Evolutionary conservation across 352 stramenopile species (phyloP).

Genomic region (Globisporangium barbulae): DNA sequence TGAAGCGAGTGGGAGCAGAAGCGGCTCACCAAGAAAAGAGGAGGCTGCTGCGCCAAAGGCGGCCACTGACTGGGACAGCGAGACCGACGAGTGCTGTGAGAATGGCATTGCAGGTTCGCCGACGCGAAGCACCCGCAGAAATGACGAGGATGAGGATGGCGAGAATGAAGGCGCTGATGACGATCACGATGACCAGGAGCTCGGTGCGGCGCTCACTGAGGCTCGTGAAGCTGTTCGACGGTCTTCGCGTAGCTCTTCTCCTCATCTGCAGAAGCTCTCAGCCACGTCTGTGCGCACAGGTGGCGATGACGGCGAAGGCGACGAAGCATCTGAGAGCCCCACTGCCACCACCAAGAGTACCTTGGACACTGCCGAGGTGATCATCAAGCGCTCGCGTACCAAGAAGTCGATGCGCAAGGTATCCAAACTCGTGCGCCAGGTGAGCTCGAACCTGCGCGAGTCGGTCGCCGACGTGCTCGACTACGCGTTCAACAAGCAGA

Average conservation of each 20-base stretch:
- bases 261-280: background rate
- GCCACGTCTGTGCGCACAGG: no score
- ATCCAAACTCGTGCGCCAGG: conserved; percentile 51
- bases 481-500: conserved; percentile 65
- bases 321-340: background rate
- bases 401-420: conserved; percentile 75
- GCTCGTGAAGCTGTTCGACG: conserved; percentile 2
- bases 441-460: conserved; percentile 66
- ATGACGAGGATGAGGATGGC: conserved; percentile 24
- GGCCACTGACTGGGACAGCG: conserved; percentile 15
- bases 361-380: conserved; percentile 33
- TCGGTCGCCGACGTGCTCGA: conserved; percentile 54
- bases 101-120: conserved; percentile 5
- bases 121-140: conserved; percentile 1
- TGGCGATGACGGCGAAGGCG: background rate
- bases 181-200: conserved; percentile 28
- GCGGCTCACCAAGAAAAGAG: background rate
- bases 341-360: conserved; percentile 12
- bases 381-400: conserved; percentile 57
- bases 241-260: background rate
- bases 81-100: conserved; percentile 22
- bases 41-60: background rate
- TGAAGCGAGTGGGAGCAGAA: background rate
- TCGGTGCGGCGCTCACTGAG: conserved; percentile 12
- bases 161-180: conserved; percentile 24